Evolutionary conservation across 1,139 yeast genomes (phyloP).

Genomic region (Zygosaccharomyces pseudobailii): DNA sequence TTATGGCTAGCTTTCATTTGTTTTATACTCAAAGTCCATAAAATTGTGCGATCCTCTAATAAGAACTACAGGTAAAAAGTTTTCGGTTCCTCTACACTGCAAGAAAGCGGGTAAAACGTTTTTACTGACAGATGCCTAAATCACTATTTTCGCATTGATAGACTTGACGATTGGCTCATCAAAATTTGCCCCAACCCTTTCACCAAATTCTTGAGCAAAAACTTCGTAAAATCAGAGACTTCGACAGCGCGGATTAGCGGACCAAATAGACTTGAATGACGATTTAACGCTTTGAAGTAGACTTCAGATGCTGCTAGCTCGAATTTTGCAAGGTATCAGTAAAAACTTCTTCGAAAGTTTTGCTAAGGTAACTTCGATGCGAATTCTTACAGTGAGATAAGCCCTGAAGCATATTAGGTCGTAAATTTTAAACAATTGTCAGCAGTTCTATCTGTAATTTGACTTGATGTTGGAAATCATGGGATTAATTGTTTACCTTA

Average conservation of each 20-base stretch:
- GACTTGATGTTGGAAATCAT: not conserved
- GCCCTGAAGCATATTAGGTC: not conserved
- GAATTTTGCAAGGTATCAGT: not conserved
- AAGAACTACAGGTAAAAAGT: not conserved
- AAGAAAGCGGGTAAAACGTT: not conserved
- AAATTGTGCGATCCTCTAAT: not conserved
- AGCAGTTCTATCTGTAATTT: not conserved
- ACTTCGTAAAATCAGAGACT: not conserved
- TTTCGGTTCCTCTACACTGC: not conserved
- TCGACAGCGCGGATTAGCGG: not conserved
- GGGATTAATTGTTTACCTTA: not conserved
- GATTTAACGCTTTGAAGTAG: not conserved
- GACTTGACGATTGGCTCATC: not conserved
- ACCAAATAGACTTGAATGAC: not conserved
- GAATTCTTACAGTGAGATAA: not conserved
- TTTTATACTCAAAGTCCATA: not conserved
- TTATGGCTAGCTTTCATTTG: no score
- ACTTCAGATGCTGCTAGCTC: not conserved
- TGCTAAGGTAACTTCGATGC: not conserved
- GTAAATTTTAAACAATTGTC: not conserved
- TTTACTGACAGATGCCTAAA: not conserved
- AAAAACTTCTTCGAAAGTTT: not conserved
- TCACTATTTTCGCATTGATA: not conserved
- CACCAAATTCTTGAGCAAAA: not conserved
- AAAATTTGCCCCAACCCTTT: not conserved